Evolutionary conservation across 2,329 filamentous ascomycete genomes (phyloP).

Genomic region (Talaromyces marneffei): DNA sequence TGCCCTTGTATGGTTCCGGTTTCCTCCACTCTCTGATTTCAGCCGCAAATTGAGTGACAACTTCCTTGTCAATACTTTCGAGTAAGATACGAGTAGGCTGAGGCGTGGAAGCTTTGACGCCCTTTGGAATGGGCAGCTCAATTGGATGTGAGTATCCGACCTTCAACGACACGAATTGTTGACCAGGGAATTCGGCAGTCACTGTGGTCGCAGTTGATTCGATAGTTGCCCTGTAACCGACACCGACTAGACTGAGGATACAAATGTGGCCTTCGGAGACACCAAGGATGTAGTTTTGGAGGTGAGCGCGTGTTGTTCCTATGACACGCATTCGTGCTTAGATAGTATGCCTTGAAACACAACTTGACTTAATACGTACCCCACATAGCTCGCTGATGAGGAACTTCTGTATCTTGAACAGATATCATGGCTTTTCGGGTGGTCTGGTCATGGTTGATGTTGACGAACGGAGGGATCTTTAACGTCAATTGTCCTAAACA

Average conservation of each 20-base stretch:
- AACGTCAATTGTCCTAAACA: slow-evolving; percentile 64
- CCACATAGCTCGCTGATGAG: slow-evolving; percentile 91
- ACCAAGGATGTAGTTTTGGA: slow-evolving; percentile 85
- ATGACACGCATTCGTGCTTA: slow-evolving; percentile 18
- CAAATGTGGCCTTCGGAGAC: slow-evolving; percentile 96
- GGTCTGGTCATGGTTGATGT: slow-evolving; percentile 60
- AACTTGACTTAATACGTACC: slow-evolving; percentile 50
- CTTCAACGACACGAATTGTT: slow-evolving; percentile 87
- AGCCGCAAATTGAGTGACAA: slow-evolving; percentile 86
- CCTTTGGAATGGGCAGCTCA: slow-evolving; percentile 75
- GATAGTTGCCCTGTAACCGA: slow-evolving; percentile 87
- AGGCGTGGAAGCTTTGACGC: slow-evolving; percentile 79
- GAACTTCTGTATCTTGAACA: slow-evolving; percentile 61
- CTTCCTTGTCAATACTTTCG: slow-evolving; percentile 79
- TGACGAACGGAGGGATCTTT: slow-evolving; percentile 72
- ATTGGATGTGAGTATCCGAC: slow-evolving; percentile 95
- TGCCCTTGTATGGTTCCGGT: slow-evolving; percentile 98
- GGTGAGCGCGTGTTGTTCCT: slow-evolving; percentile 86
- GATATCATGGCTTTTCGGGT: slow-evolving; percentile 60
- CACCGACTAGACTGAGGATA: slow-evolving; percentile 85
- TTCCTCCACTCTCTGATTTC: slow-evolving; percentile 80
- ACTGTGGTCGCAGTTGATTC: slow-evolving; percentile 68
- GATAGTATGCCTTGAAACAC: slow-evolving; percentile 10
- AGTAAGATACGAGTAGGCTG: slow-evolving; percentile 87
- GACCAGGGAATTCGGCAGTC: slow-evolving; percentile 63